Conservation (phyloP, 805 yeast species). For the Ogataea methylovora region DNA sequence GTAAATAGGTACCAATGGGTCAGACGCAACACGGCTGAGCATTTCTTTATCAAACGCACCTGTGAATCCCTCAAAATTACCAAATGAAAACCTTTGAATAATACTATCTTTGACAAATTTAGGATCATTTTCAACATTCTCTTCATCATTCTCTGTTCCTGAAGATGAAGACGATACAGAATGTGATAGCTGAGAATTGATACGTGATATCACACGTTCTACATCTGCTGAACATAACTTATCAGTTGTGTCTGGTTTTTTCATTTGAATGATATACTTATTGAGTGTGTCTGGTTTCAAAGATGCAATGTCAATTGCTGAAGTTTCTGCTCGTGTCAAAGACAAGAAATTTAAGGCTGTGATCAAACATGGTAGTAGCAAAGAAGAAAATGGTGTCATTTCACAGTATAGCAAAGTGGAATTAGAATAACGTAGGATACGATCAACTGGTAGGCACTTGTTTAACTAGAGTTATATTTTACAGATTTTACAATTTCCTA, state of each 20-base stretch:
- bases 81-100: constrained; percentile 39
- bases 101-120: constrained; percentile 1
- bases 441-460: too few species aligned
- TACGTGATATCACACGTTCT: too few species aligned
- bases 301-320: not conserved
- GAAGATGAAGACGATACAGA: too few species aligned
- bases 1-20: constrained; percentile 36
- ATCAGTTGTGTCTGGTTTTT: constrained; percentile 40
- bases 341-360: too few species aligned
- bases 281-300: not conserved
- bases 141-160: not conserved
- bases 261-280: constrained; percentile 43
- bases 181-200: too few species aligned
- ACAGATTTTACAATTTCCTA: too few species aligned
- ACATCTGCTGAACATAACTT: constrained; percentile 39
- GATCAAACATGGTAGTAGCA: not conserved
- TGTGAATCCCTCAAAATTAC: constrained; percentile 62
- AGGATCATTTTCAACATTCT: not conserved
- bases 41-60: constrained; percentile 49
- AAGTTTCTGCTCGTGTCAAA: not conserved
- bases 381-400: too few species aligned
- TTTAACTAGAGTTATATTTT: too few species aligned
- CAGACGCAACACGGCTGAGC: constrained; percentile 38
- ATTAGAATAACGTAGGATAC: too few species aligned
- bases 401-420: too few species aligned